phyloP scores from a whole-genome alignment of 768 basidiomycete genomes.

The Agaricus subrufescens region DNA sequence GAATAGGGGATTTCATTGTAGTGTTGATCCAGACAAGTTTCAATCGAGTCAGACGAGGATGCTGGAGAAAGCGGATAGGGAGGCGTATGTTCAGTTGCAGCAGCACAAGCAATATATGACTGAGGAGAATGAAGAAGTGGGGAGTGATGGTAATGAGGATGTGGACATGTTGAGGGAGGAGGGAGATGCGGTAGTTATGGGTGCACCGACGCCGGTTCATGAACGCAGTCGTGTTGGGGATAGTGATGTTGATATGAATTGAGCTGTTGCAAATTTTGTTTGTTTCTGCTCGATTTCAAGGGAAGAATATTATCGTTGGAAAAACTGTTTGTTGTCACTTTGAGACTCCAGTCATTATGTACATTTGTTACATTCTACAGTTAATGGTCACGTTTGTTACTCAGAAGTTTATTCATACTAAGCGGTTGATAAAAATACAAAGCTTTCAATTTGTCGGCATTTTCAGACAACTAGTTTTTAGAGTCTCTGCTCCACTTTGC shows the following conservation, averaged over 20 bases:
- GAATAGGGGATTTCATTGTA: constrained; percentile 58
- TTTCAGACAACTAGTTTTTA: constrained; percentile 71
- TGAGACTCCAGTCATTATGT: no score
- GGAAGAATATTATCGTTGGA: neutral
- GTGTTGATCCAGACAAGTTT: constrained; percentile 64
- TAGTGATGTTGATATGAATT: constrained; percentile 2
- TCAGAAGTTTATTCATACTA: no score
- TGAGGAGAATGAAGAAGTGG: constrained; percentile 17
- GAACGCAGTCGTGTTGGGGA: neutral
- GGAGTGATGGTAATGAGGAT: constrained; percentile 13
- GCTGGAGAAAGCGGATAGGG: constrained; percentile 57
- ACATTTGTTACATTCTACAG: no score
- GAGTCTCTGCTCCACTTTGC: constrained; percentile 82
- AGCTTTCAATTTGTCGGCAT: constrained; percentile 46
- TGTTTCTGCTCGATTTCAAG: neutral
- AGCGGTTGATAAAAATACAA: neutral
- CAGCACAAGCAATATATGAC: constrained; percentile 28
- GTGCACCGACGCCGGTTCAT: neutral
- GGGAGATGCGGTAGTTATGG: neutral
- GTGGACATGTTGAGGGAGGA: constrained; percentile 18
- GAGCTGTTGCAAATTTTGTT: neutral
- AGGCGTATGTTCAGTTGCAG: constrained; percentile 39
- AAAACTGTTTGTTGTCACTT: neutral
- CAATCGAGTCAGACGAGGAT: constrained; percentile 47
- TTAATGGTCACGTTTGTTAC: no score